Percentiles rank a stretch among this genome's conserved stretches.
These are phyloP conservation scores for Solanum chacoense DNA, from an alignment of 305 asterid species.

Conservation along the genomic window DNA sequence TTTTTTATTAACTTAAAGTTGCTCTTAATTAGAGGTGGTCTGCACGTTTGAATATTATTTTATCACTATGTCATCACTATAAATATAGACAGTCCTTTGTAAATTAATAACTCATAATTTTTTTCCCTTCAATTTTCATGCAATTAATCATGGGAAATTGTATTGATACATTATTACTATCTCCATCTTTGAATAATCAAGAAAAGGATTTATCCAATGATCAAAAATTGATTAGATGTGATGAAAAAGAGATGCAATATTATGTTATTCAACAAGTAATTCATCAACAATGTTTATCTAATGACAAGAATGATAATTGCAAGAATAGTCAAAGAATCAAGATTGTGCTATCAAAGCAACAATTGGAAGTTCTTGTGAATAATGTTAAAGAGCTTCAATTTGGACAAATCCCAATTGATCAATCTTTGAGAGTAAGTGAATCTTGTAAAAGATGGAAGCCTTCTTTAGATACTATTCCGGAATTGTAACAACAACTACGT, in stretches of 20 bases:
- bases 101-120: background rate
- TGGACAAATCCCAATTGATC: background rate
- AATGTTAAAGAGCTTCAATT: slow-evolving; percentile 7
- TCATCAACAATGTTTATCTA: background rate
- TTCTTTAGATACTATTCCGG: slow-evolving; percentile 14
- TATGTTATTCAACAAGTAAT: background rate
- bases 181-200: background rate
- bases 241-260: background rate
- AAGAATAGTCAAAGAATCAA: slow-evolving; percentile 9
- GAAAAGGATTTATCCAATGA: background rate
- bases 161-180: slow-evolving; percentile 16
- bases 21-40: slow-evolving; percentile 13
- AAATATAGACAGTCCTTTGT: background rate
- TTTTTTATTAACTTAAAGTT: background rate
- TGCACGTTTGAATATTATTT: slow-evolving; percentile 22
- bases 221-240: background rate
- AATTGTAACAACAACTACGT: slow-evolving; percentile 5
- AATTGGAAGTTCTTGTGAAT: background rate
- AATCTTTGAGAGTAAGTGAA: background rate
- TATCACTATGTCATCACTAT: background rate
- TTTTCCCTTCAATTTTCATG: background rate
- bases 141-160: slow-evolving; percentile 39
- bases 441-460: slow-evolving; percentile 7
- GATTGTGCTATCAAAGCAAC: slow-evolving; percentile 10
- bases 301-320: background rate